A percentile compares a stretch with the other conserved stretches of the same genome.
Conservation (phyloP, 768 basidiomycete species). For the Sarcodon sp. region DNA sequence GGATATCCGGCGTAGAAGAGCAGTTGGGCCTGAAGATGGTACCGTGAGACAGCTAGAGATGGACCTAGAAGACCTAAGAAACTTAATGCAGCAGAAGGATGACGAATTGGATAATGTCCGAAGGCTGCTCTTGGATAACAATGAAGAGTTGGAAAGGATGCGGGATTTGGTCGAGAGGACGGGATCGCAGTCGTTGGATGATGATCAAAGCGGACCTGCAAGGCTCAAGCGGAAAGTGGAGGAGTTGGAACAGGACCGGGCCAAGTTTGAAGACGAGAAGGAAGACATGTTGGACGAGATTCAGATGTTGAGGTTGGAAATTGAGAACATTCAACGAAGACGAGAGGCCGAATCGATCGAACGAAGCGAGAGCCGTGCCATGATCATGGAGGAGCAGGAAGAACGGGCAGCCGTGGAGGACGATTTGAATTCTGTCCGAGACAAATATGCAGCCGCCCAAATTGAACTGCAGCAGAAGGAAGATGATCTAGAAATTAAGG, state of each 20-base stretch:
- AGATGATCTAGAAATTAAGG: conserved; percentile 74
- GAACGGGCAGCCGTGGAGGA: conserved; percentile 73
- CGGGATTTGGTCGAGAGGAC: conserved; percentile 50
- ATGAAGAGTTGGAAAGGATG: conserved; percentile 71
- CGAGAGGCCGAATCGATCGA: conserved; percentile 53
- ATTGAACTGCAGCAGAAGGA: conserved; percentile 83
- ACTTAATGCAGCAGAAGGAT: conserved; percentile 27
- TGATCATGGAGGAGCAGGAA: conserved; percentile 58
- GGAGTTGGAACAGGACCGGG: conserved; percentile 42
- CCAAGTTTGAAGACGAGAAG: conserved; percentile 57
- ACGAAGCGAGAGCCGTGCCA: conserved; percentile 60
- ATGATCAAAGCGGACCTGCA: conserved; percentile 29
- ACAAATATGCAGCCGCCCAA: conserved; percentile 66
- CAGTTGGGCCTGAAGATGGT: conserved; percentile 28
- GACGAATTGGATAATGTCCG: conserved; percentile 61
- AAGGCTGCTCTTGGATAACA: conserved; percentile 65
- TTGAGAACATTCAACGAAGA: conserved; percentile 54
- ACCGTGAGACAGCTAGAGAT: conserved; percentile 39
- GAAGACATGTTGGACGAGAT: conserved; percentile 58
- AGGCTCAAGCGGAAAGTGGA: conserved; percentile 51
- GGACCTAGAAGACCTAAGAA: background rate
- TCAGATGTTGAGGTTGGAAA: conserved; percentile 46
- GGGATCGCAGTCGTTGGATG: conserved; percentile 25
- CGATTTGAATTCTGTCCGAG: conserved; percentile 56
- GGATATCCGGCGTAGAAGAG: conserved; percentile 5